Evolutionary conservation across 2,329 filamentous ascomycete species (phyloP), one percentile per base, ranked within the genome.

Genomic region (Thyridium curvatum): DNA sequence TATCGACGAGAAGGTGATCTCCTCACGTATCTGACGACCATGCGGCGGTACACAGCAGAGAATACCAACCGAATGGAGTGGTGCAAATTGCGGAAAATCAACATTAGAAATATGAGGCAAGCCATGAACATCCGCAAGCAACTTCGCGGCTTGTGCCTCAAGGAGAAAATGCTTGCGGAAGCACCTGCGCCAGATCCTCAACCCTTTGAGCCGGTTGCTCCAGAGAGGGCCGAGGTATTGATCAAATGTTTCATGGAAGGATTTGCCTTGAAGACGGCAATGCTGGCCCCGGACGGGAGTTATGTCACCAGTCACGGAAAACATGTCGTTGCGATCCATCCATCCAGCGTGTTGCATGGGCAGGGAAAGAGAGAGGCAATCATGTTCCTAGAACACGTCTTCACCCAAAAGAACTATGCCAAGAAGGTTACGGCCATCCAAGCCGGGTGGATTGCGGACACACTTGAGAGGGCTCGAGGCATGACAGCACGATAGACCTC

Each of bases 311-410:
- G 72, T 0, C 66, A 73, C 21, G 78, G 76, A 15, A 79, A 78
- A 49, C 75, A 82, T 37, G 61, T 69, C 2, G 75, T 84, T 9
- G 67, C 73, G 0, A 73, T 83, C 14, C 79, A 84, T 48, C 79
- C 79, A 0, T 69, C 75, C 0, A 83, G 79, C 46, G 74, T 79
- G 0, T 48, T 83, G 35, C 75, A 80, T 45, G 77, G 79, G 0
- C 68, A 72, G 49, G 21, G 10, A 10, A 82, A 81, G 58, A 71
- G 69, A 51, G 78, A 82, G 56, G 78, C 77, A 4, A 80, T 84
- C 52, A 79, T 84, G 77, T 84, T 82, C 44, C 54, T 83, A 9
- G 79, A 84, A 46, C 74, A 83, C 46, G 77, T 83, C 0, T 83
- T 74, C 48, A 84, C 79, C 1, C 71, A 71, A 39, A 81, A 79